Conservation (phyloP, 805 yeast species). For the Blastobotrys mokoenaii region DNA sequence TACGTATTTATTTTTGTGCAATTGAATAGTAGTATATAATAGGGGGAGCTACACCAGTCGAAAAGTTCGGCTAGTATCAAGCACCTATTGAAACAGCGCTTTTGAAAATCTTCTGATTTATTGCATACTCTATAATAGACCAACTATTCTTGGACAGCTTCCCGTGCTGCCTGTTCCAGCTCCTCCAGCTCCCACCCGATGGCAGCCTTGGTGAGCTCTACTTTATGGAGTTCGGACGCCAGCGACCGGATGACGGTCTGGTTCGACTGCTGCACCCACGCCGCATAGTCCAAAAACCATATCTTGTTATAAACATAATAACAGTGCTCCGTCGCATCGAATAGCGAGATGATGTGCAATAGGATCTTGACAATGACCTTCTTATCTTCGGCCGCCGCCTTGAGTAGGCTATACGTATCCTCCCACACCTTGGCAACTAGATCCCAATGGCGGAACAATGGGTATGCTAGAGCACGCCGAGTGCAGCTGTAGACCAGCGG, state of each 20-base stretch:
- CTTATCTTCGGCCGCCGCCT: slow-evolving; percentile 47
- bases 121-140: no score
- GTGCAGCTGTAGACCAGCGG: slow-evolving; percentile 53
- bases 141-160: neutral
- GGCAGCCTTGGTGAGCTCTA: slow-evolving; percentile 16
- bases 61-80: no score
- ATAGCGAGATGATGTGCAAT: slow-evolving; percentile 57
- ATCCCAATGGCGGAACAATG: slow-evolving; percentile 65
- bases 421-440: slow-evolving; percentile 59
- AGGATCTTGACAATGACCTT: slow-evolving; percentile 52
- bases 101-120: no score
- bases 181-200: slow-evolving; percentile 20
- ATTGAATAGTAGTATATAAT: neutral
- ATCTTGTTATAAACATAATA: slow-evolving; percentile 78
- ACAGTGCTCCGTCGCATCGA: slow-evolving; percentile 52
- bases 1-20: neutral
- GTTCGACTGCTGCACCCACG: slow-evolving; percentile 58
- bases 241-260: slow-evolving; percentile 52
- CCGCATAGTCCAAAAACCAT: slow-evolving; percentile 65
- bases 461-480: slow-evolving; percentile 69
- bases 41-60: no score
- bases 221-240: slow-evolving; percentile 51
- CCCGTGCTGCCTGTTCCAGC: slow-evolving; percentile 15
- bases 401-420: slow-evolving; percentile 56
- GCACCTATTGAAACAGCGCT: no score